Evolutionary conservation across 192 early-diverging fungal genomes (phyloP).

Genomic region (Entomortierella parvispora): DNA sequence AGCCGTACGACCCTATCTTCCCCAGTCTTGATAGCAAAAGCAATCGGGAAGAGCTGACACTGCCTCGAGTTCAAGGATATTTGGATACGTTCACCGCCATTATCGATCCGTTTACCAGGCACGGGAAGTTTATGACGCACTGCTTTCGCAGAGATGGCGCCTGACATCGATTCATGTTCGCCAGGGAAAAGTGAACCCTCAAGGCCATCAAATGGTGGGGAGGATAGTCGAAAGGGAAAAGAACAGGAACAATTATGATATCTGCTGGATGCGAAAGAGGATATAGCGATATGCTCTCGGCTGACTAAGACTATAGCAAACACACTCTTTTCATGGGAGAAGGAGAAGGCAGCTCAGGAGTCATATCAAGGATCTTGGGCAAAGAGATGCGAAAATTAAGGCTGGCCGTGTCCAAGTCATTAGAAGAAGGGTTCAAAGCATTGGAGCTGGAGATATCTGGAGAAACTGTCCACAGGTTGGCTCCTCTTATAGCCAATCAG

Average conservation of each 20-base stretch:
- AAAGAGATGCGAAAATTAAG: too few species aligned
- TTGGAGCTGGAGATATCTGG: too few species aligned
- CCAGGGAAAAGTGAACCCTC: constrained; percentile 15
- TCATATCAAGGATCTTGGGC: too few species aligned
- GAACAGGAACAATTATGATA: constrained; percentile 17
- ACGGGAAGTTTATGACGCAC: constrained; percentile 6
- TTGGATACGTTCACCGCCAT: constrained; percentile 1
- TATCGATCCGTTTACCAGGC: not conserved
- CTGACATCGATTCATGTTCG: constrained; percentile 14
- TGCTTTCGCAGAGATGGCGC: constrained; percentile 19
- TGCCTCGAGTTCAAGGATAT: not conserved
- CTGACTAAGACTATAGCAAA: not conserved
- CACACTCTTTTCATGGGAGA: constrained; percentile 4
- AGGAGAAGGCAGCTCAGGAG: not conserved
- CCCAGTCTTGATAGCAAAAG: not conserved
- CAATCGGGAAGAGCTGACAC: constrained; percentile 1
- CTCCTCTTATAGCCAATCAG: too few species aligned
- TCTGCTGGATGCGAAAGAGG: constrained; percentile 13
- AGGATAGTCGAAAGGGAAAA: constrained; percentile 10
- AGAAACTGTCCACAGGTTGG: too few species aligned
- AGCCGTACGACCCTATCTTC: constrained; percentile 12
- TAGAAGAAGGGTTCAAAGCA: too few species aligned
- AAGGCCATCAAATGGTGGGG: constrained; percentile 25
- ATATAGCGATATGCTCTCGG: constrained; percentile 14
- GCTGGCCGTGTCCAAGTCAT: too few species aligned